A percentile compares a stretch with the other conserved stretches of the same genome.
Evolutionary conservation across 2,329 filamentous ascomycete genomes (phyloP).

Genomic region (Epichloe glyceriae): DNA sequence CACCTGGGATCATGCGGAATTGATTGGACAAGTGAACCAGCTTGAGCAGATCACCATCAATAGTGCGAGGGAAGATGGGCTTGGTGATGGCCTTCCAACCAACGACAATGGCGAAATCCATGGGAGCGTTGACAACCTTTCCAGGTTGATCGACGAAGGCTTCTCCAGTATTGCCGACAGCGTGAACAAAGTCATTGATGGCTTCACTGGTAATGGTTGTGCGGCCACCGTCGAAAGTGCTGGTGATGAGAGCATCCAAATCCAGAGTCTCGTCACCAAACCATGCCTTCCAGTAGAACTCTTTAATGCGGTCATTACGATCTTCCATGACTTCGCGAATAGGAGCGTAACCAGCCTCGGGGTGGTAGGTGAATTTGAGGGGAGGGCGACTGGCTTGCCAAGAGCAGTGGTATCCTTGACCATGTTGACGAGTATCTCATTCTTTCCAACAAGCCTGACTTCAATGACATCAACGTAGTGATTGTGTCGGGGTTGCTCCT

Average conservation of each 20-base stretch:
- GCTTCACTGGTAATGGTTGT: constrained; percentile 79
- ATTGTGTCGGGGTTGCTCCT: constrained; percentile 74
- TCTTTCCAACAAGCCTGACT: constrained; percentile 59
- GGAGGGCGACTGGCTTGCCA: constrained; percentile 71
- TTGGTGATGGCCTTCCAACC: constrained; percentile 99
- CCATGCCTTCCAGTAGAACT: constrained; percentile 98
- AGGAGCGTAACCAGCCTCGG: constrained; percentile 92
- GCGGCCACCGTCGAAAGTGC: constrained; percentile 80
- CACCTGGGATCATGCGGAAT: constrained; percentile 96
- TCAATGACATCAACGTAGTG: constrained; percentile 84
- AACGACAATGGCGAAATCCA: constrained; percentile 98
- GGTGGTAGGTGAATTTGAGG: constrained; percentile 84
- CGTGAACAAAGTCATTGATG: constrained; percentile 98
- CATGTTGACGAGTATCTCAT: constrained; percentile 77
- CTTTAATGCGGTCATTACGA: constrained; percentile 96
- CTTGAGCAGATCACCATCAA: constrained; percentile 91
- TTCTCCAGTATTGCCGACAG: constrained; percentile 93
- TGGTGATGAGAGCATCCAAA: constrained; percentile 72
- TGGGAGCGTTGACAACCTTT: constrained; percentile 87
- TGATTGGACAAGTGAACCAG: constrained; percentile 93
- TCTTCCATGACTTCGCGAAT: constrained; percentile 93
- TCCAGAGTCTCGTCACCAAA: constrained; percentile 78
- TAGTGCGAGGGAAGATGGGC: constrained; percentile 93
- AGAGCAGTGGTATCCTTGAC: constrained; percentile 87
- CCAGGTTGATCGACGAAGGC: constrained; percentile 92